Percentiles rank a stretch among this genome's conserved stretches.
These are phyloP conservation scores for Dioscorea dumetorum DNA, from an alignment of 106 monocot species.

Conservation along the genomic window DNA sequence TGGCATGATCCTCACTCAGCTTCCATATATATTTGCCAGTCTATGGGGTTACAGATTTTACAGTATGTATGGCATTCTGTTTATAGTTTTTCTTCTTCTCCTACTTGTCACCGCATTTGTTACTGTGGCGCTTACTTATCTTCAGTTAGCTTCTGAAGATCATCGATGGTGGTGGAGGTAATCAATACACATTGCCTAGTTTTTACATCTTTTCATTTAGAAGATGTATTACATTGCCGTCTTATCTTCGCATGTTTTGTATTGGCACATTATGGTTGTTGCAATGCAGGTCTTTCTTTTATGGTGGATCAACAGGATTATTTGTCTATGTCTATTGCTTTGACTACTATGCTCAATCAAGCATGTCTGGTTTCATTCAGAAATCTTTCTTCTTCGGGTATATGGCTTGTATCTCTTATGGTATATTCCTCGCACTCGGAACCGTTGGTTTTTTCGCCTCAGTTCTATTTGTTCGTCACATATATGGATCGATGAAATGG, in stretches of 20 bases:
- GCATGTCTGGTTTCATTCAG: slow-evolving; percentile 48
- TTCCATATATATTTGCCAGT: slow-evolving; percentile 60
- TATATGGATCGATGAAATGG: slow-evolving; percentile 51
- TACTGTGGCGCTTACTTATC: slow-evolving; percentile 55
- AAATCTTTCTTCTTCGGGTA: slow-evolving; percentile 54
- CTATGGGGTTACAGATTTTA: slow-evolving; percentile 42
- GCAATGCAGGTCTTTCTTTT: slow-evolving; percentile 34
- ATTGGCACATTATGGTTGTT: not conserved
- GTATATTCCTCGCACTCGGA: slow-evolving; percentile 43
- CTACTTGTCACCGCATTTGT: slow-evolving; percentile 57
- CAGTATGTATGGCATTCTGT: slow-evolving; percentile 17
- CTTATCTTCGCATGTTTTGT: not conserved
- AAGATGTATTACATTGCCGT: not conserved
- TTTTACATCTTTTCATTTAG: not conserved
- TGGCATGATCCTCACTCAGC: slow-evolving; percentile 49
- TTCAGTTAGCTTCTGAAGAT: slow-evolving; percentile 49
- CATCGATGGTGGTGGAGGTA: slow-evolving; percentile 53
- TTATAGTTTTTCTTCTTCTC: slow-evolving; percentile 60
- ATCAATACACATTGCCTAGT: not conserved
- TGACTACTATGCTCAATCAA: slow-evolving; percentile 40
- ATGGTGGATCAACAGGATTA: slow-evolving; percentile 48
- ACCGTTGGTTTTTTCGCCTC: slow-evolving; percentile 46
- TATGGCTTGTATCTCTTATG: slow-evolving; percentile 52
- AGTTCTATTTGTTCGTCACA: slow-evolving; percentile 48
- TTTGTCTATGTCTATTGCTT: slow-evolving; percentile 50